phyloP scores from a whole-genome alignment of 257 asterid species.

The Solanum clarkiae region DNA sequence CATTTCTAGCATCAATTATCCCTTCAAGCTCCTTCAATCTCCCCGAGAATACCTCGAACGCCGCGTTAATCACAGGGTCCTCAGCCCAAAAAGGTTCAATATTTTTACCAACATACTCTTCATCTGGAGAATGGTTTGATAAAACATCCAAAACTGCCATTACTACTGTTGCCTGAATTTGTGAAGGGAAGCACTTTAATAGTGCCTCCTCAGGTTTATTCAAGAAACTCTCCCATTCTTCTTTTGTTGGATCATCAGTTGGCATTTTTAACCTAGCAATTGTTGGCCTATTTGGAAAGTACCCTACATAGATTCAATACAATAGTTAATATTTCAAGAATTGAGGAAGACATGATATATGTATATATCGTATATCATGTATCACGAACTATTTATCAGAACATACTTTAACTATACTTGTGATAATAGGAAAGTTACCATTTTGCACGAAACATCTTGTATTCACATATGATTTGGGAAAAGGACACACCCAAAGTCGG shows the following conservation, averaged over 20 bases:
- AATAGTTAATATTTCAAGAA: not conserved
- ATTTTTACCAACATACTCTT: conserved; percentile 46
- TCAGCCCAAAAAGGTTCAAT: conserved; percentile 34
- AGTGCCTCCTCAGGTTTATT: conserved; percentile 50
- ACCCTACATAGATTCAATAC: conserved; percentile 28
- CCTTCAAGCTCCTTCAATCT: conserved; percentile 52
- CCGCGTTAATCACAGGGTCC: conserved; percentile 24
- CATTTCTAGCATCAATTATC: conserved; percentile 48
- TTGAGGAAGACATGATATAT: not conserved
- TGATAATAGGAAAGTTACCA: too few species aligned
- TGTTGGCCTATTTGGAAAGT: conserved; percentile 67
- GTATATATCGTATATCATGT: too few species aligned
- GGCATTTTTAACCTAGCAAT: conserved; percentile 54
- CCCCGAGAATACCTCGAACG: conserved; percentile 35
- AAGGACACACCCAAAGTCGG: too few species aligned
- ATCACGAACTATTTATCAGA: too few species aligned
- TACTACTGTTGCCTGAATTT: conserved; percentile 36
- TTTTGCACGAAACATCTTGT: too few species aligned
- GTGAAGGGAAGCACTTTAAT: conserved; percentile 47
- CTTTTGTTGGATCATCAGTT: conserved; percentile 37
- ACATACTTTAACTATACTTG: too few species aligned
- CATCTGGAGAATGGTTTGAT: conserved; percentile 73
- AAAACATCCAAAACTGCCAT: conserved; percentile 52
- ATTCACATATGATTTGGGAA: too few species aligned
- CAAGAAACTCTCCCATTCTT: conserved; percentile 21